Evolutionary conservation across 2,329 filamentous ascomycete species (phyloP).

Genomic region (Bertia moriformis): DNA sequence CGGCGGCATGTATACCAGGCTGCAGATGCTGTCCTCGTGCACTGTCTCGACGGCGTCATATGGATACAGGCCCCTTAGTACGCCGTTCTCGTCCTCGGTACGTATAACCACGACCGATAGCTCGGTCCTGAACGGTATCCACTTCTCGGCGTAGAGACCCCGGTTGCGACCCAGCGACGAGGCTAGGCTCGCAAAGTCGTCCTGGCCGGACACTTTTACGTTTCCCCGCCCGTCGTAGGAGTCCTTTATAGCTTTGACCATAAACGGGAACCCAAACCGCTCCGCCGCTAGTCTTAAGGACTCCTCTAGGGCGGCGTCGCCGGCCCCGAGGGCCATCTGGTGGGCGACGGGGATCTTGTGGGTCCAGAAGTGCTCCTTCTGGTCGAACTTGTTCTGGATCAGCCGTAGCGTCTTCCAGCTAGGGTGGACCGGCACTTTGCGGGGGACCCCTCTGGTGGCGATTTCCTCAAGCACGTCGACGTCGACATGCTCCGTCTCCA

Average conservation of each 20-base stretch:
- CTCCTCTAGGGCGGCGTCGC: constrained; percentile 34
- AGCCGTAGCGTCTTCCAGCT: constrained; percentile 74
- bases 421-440: constrained; percentile 54
- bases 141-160: constrained; percentile 76
- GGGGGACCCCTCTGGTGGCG: constrained; percentile 39
- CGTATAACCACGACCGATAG: constrained; percentile 90
- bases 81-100: constrained; percentile 53
- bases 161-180: constrained; percentile 14
- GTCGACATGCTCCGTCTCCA: constrained; percentile 91
- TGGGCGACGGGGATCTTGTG: constrained; percentile 59
- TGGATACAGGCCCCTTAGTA: constrained; percentile 38
- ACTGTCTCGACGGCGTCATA: constrained; percentile 90
- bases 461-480: constrained; percentile 81
- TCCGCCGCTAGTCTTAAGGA: constrained; percentile 50
- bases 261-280: constrained; percentile 66
- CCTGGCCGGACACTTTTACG: constrained; percentile 29
- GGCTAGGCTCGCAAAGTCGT: constrained; percentile 20
- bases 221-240: constrained; percentile 82
- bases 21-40: constrained; percentile 91
- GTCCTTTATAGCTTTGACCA: constrained; percentile 81
- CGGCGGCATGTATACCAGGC: constrained; percentile 76
- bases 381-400: constrained; percentile 86
- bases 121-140: constrained; percentile 72
- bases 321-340: constrained; percentile 46
- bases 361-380: constrained; percentile 66